These are phyloP conservation scores for Colletotrichum horii DNA, from an alignment of 2,329 filamentous ascomycete species.

Conservation along the genomic window DNA sequence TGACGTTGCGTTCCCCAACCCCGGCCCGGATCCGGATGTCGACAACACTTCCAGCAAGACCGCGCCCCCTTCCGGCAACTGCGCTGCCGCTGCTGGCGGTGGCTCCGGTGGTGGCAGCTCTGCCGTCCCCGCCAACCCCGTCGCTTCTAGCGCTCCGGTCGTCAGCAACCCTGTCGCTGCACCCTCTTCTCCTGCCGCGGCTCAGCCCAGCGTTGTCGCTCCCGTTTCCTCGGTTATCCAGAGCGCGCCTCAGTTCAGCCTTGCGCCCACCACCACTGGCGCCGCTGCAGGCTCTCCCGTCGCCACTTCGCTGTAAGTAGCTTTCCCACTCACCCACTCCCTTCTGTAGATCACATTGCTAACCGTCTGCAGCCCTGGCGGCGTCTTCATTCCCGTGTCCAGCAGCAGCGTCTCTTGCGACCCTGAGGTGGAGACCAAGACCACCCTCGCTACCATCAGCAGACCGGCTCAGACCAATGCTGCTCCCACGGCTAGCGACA, in stretches of 20 bases:
- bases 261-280: conserved; percentile 6
- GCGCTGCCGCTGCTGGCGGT: conserved; percentile 35
- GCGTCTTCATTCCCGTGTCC: conserved; percentile 45
- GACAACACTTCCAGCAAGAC: conserved; percentile 39
- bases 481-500: neutral
- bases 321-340: neutral
- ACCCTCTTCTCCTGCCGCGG: neutral
- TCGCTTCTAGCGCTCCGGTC: conserved; percentile 15
- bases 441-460: conserved; percentile 29
- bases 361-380: conserved; percentile 40
- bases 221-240: neutral
- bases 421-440: conserved; percentile 13
- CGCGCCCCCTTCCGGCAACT: conserved; percentile 39
- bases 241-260: neutral
- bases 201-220: neutral
- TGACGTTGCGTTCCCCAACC: conserved; percentile 69
- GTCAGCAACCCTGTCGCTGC: neutral
- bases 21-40: conserved; percentile 62
- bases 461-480: conserved; percentile 22
- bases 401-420: conserved; percentile 21
- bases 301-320: conserved; percentile 29
- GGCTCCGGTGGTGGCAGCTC: conserved; percentile 27
- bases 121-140: conserved; percentile 14
- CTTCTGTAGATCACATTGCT: conserved; percentile 16
- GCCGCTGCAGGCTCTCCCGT: conserved; percentile 20